A percentile compares a stretch with the other conserved stretches of the same genome.
phyloP scores from a whole-genome alignment of 2,329 filamentous ascomycete species.

The Paraphaeosphaeria sporulosa region DNA sequence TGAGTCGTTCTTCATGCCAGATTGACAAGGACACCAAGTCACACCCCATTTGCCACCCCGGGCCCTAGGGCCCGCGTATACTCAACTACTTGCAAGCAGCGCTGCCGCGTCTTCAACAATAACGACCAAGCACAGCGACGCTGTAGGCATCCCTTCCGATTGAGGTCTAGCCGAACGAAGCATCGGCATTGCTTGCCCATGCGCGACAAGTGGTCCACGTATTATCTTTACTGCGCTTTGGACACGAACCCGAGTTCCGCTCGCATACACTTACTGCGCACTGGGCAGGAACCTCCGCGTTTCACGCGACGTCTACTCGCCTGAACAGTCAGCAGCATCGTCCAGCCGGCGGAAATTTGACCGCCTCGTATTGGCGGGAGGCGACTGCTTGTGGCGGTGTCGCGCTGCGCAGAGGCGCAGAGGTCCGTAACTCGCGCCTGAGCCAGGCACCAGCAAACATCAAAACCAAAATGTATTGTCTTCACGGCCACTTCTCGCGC shows the following conservation, averaged over 20 bases:
- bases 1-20: not conserved
- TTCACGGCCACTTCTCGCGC: constrained; percentile 1
- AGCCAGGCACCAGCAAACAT: constrained; percentile 9
- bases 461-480: not conserved
- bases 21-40: not conserved
- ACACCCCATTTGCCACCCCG: not conserved
- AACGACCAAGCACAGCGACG: not conserved
- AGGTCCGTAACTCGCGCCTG: not conserved
- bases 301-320: constrained; percentile 1
- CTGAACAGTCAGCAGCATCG: not conserved
- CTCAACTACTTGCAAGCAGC: not conserved
- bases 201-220: not conserved
- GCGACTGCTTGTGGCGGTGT: constrained; percentile 6
- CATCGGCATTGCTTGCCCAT: not conserved
- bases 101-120: not conserved
- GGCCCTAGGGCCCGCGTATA: not conserved
- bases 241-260: constrained; percentile 1
- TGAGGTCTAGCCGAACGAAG: not conserved
- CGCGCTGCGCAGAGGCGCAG: constrained; percentile 7
- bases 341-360: not conserved
- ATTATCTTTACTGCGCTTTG: constrained; percentile 1
- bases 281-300: constrained; percentile 10
- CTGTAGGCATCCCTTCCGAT: not conserved
- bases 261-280: not conserved
- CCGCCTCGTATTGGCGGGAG: not conserved